Conservation (phyloP, 345 rosid species). For the Trapa bicornis region DNA sequence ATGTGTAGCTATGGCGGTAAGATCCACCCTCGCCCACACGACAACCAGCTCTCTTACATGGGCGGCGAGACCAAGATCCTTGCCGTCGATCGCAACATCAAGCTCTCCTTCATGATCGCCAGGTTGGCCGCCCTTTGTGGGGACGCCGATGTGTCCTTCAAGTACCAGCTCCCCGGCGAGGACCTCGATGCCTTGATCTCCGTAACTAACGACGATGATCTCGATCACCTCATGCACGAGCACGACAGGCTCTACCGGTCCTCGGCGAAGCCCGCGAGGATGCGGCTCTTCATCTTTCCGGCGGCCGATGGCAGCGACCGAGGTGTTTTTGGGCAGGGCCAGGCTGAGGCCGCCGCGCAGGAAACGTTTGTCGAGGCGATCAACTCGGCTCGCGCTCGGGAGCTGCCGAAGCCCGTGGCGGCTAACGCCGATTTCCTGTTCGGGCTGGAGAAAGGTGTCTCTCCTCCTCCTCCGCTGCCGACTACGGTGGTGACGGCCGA, state of each 20-base stretch:
- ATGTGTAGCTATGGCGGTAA: constrained; percentile 91
- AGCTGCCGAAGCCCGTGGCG: constrained; percentile 16
- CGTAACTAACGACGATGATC: constrained; percentile 85
- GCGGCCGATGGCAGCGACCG: constrained; percentile 15
- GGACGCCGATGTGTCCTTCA: constrained; percentile 43
- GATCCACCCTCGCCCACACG: constrained; percentile 92
- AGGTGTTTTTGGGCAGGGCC: constrained; percentile 34
- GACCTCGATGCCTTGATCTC: constrained; percentile 94
- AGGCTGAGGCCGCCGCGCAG: constrained; percentile 42
- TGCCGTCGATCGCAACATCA: constrained; percentile 57
- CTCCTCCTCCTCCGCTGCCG: constrained; percentile 6
- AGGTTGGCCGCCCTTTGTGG: constrained; percentile 50
- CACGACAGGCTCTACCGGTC: constrained; percentile 66
- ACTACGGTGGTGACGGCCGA: not conserved
- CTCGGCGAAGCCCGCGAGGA: constrained; percentile 66
- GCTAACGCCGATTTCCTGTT: constrained; percentile 62
- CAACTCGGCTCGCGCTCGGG: constrained; percentile 37
- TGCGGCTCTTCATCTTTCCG: constrained; percentile 74
- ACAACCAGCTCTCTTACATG: constrained; percentile 72
- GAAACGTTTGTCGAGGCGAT: constrained; percentile 69
- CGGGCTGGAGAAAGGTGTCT: constrained; percentile 52
- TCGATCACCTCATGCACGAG: constrained; percentile 90
- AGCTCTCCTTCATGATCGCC: constrained; percentile 43
- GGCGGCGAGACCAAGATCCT: constrained; percentile 90
- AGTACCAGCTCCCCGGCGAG: constrained; percentile 93